phyloP scores from a whole-genome alignment of 106 monocot genomes.

The Allium fistulosum region DNA sequence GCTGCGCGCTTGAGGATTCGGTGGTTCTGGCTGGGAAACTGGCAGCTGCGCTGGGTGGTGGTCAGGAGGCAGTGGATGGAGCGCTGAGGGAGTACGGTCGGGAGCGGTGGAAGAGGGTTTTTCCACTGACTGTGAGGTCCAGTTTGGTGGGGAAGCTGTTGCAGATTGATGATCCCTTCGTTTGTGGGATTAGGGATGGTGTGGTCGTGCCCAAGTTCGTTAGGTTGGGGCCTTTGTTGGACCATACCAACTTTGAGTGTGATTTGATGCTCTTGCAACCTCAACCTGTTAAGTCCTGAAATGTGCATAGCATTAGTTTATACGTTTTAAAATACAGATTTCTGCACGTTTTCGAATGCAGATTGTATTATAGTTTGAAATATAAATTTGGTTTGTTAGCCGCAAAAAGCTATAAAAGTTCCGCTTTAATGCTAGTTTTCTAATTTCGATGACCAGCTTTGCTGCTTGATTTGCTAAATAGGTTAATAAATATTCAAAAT shows the following conservation, averaged over 20 bases:
- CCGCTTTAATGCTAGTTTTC: no score
- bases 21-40: constrained; percentile 66
- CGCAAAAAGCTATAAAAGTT: no score
- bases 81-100: constrained; percentile 42
- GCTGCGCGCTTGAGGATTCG: constrained; percentile 83
- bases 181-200: constrained; percentile 58
- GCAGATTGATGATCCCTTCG: constrained; percentile 74
- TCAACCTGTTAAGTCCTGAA: no score
- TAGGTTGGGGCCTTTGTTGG: constrained; percentile 62
- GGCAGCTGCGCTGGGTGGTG: constrained; percentile 15
- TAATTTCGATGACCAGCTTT: no score
- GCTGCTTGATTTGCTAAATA: no score
- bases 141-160: constrained; percentile 66
- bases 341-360: no score
- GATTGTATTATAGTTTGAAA: no score
- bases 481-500: no score
- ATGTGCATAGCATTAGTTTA: no score
- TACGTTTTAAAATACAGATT: no score
- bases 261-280: constrained; percentile 24
- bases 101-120: constrained; percentile 73
- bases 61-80: constrained; percentile 18
- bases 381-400: no score
- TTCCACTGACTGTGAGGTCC: constrained; percentile 61
- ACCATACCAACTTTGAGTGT: constrained; percentile 88
- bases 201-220: constrained; percentile 75